Evolutionary conservation across 192 early-diverging fungal species (phyloP).

Genomic region (Chytriomyces sp.): DNA sequence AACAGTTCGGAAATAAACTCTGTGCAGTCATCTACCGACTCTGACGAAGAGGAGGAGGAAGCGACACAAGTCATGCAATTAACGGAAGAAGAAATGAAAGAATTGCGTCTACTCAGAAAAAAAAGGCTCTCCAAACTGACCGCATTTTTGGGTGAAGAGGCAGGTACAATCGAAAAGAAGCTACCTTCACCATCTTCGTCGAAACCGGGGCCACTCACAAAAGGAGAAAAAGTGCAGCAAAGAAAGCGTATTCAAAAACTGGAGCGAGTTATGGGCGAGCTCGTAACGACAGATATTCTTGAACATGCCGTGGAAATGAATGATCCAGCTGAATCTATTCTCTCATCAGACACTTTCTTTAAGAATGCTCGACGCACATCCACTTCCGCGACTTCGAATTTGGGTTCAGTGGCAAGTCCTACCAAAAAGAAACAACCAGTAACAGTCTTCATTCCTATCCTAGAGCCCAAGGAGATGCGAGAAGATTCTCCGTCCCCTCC

Average conservation of each 20-base stretch:
- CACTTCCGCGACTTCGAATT: not conserved
- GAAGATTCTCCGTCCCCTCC: not conserved
- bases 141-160: slow-evolving; percentile 14
- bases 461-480: not conserved
- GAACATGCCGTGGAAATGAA: not conserved
- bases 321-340: not conserved
- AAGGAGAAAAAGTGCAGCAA: not conserved
- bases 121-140: slow-evolving; percentile 18
- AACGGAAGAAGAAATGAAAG: not conserved
- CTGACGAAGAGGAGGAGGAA: not conserved
- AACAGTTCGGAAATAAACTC: not conserved
- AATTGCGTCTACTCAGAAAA: not conserved
- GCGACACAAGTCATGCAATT: not conserved
- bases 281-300: slow-evolving; percentile 11
- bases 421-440: not conserved
- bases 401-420: no score
- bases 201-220: not conserved
- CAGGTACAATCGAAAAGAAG: not conserved
- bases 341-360: not conserved
- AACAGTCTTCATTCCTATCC: not conserved
- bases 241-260: not conserved
- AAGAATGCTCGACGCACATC: not conserved
- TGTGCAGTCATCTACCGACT: not conserved
- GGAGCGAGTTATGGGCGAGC: slow-evolving; percentile 4
- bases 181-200: not conserved